A percentile compares a stretch with the other conserved stretches of the same genome.
phyloP scores from a whole-genome alignment of 306 rosid species.

The Malus fusca region DNA sequence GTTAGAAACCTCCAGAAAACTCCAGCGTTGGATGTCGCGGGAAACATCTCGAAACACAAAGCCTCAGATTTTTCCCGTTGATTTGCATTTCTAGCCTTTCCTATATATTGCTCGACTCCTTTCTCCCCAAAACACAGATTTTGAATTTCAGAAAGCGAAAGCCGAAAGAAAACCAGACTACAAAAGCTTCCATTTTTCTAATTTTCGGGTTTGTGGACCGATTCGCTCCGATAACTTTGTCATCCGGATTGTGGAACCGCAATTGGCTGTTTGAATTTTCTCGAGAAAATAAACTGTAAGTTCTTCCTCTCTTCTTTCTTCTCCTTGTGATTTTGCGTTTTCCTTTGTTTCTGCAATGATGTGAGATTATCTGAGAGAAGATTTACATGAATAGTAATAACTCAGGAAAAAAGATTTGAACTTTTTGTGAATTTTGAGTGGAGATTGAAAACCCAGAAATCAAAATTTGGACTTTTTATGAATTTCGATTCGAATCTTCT shows the following conservation, averaged over 20 bases:
- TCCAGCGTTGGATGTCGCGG: conserved; percentile 17
- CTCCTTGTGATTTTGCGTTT: background rate
- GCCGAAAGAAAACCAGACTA: background rate
- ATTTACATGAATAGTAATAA: background rate
- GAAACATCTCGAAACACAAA: conserved; percentile 38
- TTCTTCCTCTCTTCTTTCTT: background rate
- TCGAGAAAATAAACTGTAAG: conserved; percentile 15
- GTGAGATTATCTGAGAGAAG: background rate
- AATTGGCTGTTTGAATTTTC: conserved; percentile 19
- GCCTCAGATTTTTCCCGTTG: background rate
- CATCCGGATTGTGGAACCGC: conserved; percentile 51
- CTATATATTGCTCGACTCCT: background rate
- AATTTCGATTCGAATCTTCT: background rate
- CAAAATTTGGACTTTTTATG: background rate
- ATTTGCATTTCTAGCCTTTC: background rate
- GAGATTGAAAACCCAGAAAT: no score
- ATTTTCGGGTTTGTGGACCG: conserved; percentile 54
- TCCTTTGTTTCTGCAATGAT: background rate
- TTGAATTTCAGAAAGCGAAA: background rate
- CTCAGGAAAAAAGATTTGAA: background rate
- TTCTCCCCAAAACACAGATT: background rate
- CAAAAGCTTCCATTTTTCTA: background rate
- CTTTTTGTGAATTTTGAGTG: background rate
- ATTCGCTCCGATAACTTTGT: conserved; percentile 28
- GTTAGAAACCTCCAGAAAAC: conserved; percentile 25